Conservation (phyloP, 345 rosid genomes). For the Aquilaria sinensis region DNA sequence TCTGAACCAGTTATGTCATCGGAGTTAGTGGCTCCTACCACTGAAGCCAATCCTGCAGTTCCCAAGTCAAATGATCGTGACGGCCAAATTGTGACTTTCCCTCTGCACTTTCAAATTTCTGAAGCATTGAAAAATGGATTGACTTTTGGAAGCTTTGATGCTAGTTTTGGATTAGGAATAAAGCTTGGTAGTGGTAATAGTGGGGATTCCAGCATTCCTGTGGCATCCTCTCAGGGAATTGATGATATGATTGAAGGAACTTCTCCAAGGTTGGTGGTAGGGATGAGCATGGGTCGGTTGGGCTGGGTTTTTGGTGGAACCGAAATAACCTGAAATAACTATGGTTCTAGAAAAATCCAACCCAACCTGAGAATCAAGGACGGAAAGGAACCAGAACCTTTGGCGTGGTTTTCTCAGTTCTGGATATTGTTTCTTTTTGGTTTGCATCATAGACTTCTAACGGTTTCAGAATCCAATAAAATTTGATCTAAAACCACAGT, state of each 20-base stretch:
- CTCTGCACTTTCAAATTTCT: conserved; percentile 64
- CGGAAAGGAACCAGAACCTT: too few relatives aligned
- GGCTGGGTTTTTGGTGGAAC: too few relatives aligned
- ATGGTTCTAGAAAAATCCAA: too few relatives aligned
- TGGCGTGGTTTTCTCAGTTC: too few relatives aligned
- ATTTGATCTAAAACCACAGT: too few relatives aligned
- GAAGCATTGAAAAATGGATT: conserved; percentile 64
- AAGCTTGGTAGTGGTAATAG: conserved; percentile 20
- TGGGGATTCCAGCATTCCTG: conserved; percentile 25
- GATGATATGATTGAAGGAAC: conserved; percentile 35
- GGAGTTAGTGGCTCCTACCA: conserved; percentile 24
- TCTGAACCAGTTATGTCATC: conserved; percentile 26
- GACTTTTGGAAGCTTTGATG: conserved; percentile 83
- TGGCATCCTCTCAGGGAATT: conserved; percentile 32
- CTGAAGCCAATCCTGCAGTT: conserved; percentile 28
- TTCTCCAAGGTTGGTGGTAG: conserved; percentile 55
- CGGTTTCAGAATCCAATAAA: too few relatives aligned
- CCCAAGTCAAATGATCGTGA: conserved; percentile 28
- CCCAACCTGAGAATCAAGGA: too few relatives aligned
- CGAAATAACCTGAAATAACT: too few relatives aligned
- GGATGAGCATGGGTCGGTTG: too few relatives aligned
- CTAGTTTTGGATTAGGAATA: conserved; percentile 29
- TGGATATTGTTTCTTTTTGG: too few relatives aligned
- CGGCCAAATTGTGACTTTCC: conserved; percentile 70
- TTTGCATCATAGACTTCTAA: too few relatives aligned